Base-by-base conservation (phyloP, 352 stramenopile genomes). In the Phytophthora lateralis region DNA sequence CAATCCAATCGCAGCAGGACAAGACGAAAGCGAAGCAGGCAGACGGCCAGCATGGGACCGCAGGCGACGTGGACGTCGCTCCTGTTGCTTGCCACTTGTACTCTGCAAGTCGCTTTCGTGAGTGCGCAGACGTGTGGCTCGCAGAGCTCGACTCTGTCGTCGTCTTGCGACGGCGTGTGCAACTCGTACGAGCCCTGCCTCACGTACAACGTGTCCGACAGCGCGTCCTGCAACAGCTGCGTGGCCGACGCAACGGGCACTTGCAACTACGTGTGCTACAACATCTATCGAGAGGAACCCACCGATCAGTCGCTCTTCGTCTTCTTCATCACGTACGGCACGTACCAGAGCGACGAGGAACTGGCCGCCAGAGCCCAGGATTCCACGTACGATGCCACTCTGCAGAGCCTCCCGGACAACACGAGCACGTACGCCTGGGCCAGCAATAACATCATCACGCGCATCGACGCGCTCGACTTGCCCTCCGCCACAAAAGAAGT, bases 311-410 rank as follows among this genome's bases (percentile, higher is more conserved):
- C 43, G 30, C 24, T 52, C 15, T 71, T 67, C 51, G 52, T 55
- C 20, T 65, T 75, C 49, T 54, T 71, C 18, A 18, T 75, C 55
- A 55, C 45, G 2, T 75, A 70, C 42, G 66, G 61, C 4, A 30
- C 47, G 18, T 71, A 64, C 55, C 55, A 68, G 46, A 75, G 61
- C 50, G 61, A 59, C 15, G 47, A 71, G 24, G 60, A 71, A 34
- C 17, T 66, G 6, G 66, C 56, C 1, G 66, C 38, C 24, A 62
- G 55, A 56, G 50, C 55, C 6, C 38, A 55, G 11, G 45, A 63
- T 47, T 29, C 56, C 35, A 45, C 27, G 8, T 69, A 63, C 43
- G 60, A 60, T 34, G 17, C 12, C 2, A 45, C 24, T 7, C 11
- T 66, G 10, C 2, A 39, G n/a, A 47, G 14, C 32, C 29, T 72